phyloP scores from a whole-genome alignment of 345 rosid species.

The Eucalyptus albens region DNA sequence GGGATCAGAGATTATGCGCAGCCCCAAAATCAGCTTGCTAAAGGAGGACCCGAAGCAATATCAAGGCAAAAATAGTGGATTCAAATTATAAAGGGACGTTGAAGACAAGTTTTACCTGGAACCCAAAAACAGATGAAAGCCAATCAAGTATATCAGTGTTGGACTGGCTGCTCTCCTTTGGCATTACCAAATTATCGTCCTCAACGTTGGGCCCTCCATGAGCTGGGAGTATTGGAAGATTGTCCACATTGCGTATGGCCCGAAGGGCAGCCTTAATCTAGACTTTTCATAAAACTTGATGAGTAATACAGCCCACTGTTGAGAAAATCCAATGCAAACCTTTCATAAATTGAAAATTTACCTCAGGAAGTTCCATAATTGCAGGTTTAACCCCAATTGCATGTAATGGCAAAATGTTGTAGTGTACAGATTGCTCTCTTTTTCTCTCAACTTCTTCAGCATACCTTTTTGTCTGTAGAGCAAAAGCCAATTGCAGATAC shows the following conservation, averaged over 20 bases:
- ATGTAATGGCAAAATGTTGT: conserved; percentile 81
- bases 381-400: conserved; percentile 58
- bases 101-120: conserved; percentile 54
- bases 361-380: conserved; percentile 87
- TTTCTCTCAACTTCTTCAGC: conserved; percentile 66
- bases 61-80: not conserved
- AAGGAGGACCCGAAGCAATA: not conserved
- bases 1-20: not conserved
- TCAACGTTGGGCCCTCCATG: conserved; percentile 4
- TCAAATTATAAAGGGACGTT: not conserved
- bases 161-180: conserved; percentile 29
- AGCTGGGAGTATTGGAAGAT: conserved; percentile 50
- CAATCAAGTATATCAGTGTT: conserved; percentile 71
- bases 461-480: conserved; percentile 36
- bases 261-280: conserved; percentile 77
- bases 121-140: conserved; percentile 87
- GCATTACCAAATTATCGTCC: conserved; percentile 2
- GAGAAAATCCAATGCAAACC: not conserved
- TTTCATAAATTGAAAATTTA: not conserved
- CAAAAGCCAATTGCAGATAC: not conserved
- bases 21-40: not conserved
- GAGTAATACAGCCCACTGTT: not conserved
- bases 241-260: conserved; percentile 47
- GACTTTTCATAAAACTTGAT: not conserved
- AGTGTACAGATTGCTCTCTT: conserved; percentile 49